Evolutionary conservation across 805 yeast genomes (phyloP), one percentile per base, ranked within the genome.

Genomic region (Tetrapisispora iriomotensis): DNA sequence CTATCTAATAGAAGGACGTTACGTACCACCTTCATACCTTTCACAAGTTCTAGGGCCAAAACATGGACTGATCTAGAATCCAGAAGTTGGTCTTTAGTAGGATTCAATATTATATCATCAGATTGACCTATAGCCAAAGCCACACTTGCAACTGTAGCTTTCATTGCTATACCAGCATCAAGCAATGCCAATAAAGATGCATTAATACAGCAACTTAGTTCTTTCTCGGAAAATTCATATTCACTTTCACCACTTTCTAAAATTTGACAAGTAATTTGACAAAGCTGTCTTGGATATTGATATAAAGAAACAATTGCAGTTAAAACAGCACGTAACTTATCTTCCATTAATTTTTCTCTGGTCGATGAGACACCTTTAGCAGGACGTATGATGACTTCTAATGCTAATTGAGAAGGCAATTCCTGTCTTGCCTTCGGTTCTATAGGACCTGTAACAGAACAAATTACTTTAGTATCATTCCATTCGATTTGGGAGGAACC

Each of bases 381-480:
- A 1, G 97, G 96, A 29, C 87, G 67, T 2, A 88, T 77, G 17
- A 76, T 72, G 7, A 92, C 71, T 58, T 87, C 96, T 14, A 92
- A 58, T 14, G 84, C 77, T 13, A 90, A 80, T 33, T 70, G 66
- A 13, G 82, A 79, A 9, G 96, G 95, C 25, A 79, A 60, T 56
- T 90, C 97, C 54, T 87, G 95, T 49, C 90, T 73, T 12, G 75
- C 61, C 56, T 79, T 81, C 9, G 85, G 79, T 52, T 90, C 96
- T 23, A 90, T 72, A 0, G 98, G 98, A 0, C 98, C 98, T 1
- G 88, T 73, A 1, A 90, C 88, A 0, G 95, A 77, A 31, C 80
- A 75, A 2, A 88, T 61, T 3, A 82, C 77, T 41, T 72, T 72
- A 1, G 82, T 74, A 14, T 58, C 58, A 2, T 72, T 75, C n/a